Conservation (phyloP, 2,329 filamentous ascomycete genomes). For the Polychaeton citri region DNA sequence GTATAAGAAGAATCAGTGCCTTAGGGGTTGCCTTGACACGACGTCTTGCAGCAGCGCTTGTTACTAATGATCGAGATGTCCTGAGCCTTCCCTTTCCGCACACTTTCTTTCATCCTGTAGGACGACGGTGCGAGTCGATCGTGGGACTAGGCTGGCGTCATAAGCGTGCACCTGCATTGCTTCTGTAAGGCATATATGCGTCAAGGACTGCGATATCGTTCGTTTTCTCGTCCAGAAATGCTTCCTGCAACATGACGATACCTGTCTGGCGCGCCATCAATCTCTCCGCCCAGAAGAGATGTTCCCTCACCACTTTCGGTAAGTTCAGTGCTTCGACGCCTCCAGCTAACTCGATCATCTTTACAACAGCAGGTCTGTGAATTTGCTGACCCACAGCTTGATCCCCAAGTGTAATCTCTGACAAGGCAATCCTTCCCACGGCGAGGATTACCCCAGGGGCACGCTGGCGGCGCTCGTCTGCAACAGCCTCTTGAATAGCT, state of each 20-base stretch:
- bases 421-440: slow-evolving; percentile 6
- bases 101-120: too few species aligned
- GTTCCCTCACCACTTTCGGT: background rate
- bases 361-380: slow-evolving; percentile 6
- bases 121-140: too few species aligned
- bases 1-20: too few species aligned
- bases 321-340: slow-evolving; percentile 2
- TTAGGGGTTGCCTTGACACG: too few species aligned
- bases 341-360: slow-evolving; percentile 6
- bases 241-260: background rate
- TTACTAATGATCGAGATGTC: too few species aligned
- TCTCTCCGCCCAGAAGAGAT: background rate
- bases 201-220: background rate
- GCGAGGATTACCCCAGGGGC: slow-evolving; percentile 5
- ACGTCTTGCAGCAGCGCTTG: too few species aligned
- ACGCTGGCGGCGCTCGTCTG: slow-evolving; percentile 1
- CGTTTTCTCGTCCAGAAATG: background rate
- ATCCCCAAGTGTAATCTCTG: slow-evolving; percentile 6
- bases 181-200: background rate
- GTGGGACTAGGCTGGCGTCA: background rate
- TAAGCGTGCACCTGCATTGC: background rate
- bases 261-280: background rate
- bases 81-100: too few species aligned
- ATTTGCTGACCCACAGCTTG: slow-evolving; percentile 2
- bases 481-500: slow-evolving; percentile 6